Percentiles rank a stretch among this genome's conserved stretches.
Conservation (phyloP, 1,139 yeast genomes). For the Groenewaldozyma sp. region DNA sequence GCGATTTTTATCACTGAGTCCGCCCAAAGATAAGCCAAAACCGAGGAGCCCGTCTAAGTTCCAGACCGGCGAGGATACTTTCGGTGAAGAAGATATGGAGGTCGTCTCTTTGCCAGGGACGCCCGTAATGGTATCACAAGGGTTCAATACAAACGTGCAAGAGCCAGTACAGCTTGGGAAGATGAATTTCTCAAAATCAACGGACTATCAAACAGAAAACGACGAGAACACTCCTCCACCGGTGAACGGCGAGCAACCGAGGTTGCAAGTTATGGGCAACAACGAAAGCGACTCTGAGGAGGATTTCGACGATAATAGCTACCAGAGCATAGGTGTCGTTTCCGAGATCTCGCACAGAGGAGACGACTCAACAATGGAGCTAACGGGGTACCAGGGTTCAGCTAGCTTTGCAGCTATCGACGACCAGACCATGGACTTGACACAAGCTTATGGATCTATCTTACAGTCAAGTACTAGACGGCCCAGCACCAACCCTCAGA, state of each 20-base stretch:
- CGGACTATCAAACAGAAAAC: neutral
- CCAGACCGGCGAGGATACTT: too few species aligned
- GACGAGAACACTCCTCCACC: neutral
- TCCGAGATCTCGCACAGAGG: neutral
- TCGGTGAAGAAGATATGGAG: conserved; percentile 2
- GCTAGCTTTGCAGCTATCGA: neutral
- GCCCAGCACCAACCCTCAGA: too few species aligned
- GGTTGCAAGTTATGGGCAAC: too few species aligned
- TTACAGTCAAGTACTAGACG: too few species aligned
- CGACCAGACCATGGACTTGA: conserved; percentile 2
- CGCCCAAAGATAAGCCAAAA: too few species aligned
- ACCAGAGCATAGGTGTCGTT: neutral
- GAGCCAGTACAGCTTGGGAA: too few species aligned
- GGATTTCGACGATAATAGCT: neutral
- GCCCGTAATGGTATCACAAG: neutral
- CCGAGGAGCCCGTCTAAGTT: neutral
- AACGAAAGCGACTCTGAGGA: neutral
- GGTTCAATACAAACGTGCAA: too few species aligned
- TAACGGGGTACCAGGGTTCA: neutral
- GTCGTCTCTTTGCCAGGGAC: neutral
- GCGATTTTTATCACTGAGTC: too few species aligned
- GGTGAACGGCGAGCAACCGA: too few species aligned
- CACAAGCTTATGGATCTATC: too few species aligned
- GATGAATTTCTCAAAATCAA: neutral
- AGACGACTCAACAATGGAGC: neutral